phyloP scores from a whole-genome alignment of 495 filamentous ascomycete genomes.

The Achaetomiella virescens region DNA sequence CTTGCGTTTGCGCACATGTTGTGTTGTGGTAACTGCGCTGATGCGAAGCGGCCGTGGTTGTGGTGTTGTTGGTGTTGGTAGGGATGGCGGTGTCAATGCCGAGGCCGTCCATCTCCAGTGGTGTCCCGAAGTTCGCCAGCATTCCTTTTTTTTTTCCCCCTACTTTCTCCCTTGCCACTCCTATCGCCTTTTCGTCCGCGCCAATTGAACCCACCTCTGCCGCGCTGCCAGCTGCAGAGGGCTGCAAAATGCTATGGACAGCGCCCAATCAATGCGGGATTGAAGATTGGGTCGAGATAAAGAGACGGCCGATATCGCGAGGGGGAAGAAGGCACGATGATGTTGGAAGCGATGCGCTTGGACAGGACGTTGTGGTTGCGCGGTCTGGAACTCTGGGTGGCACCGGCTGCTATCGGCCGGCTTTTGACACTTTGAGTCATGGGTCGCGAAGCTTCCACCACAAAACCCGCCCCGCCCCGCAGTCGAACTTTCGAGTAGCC shows the following conservation, averaged over 20 bases:
- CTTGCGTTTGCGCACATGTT: slow-evolving; percentile 43
- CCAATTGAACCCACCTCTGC: slow-evolving; percentile 8
- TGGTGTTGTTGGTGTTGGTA: slow-evolving; percentile 12
- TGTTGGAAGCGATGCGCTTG: slow-evolving; percentile 16
- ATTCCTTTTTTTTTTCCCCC: slow-evolving; percentile 5
- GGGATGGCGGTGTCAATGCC: slow-evolving; percentile 13
- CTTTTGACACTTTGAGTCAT: slow-evolving; percentile 36
- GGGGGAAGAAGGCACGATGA: slow-evolving; percentile 2
- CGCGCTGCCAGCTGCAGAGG: slow-evolving; percentile 4
- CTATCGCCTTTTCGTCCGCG: neutral
- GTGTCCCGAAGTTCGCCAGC: slow-evolving; percentile 14
- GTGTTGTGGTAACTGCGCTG: slow-evolving; percentile 10
- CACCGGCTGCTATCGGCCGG: slow-evolving; percentile 23
- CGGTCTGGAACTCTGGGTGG: slow-evolving; percentile 19
- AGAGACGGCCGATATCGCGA: slow-evolving; percentile 21
- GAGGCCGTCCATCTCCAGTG: slow-evolving; percentile 17
- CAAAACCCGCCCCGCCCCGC: slow-evolving; percentile 30
- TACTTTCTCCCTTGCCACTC: neutral
- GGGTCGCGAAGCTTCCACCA: slow-evolving; percentile 34
- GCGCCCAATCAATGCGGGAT: slow-evolving; percentile 7
- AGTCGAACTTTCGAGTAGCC: slow-evolving; percentile 32
- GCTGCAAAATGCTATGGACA: slow-evolving; percentile 4
- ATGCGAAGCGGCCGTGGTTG: slow-evolving; percentile 10
- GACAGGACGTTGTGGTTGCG: slow-evolving; percentile 21
- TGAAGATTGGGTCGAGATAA: slow-evolving; percentile 13